These are phyloP conservation scores for Debaryomyces psychrophilus DNA, from an alignment of 1,139 yeast genomes.

Conservation along the genomic window DNA sequence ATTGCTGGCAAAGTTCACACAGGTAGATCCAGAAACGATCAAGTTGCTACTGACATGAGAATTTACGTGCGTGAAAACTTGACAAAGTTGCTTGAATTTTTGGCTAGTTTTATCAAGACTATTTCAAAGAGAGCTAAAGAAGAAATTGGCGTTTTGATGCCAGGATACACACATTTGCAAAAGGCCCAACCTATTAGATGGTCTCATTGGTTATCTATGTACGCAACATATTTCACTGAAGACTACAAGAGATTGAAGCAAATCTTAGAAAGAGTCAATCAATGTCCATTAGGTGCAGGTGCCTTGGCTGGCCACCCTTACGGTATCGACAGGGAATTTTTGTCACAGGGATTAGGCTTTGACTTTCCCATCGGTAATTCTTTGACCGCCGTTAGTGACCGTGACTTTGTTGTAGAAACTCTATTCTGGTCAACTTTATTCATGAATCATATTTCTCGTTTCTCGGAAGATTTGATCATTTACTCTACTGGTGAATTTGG, in stretches of 20 bases:
- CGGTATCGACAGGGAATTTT: conserved; percentile 90
- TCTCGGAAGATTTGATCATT: conserved; percentile 91
- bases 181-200: conserved; percentile 99
- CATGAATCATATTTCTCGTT: conserved; percentile 92
- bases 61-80: conserved; percentile 84
- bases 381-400: conserved; percentile 90
- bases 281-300: conserved; percentile 93
- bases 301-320: conserved; percentile 99
- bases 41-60: conserved; percentile 98
- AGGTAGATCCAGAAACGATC: conserved; percentile 97
- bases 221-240: conserved; percentile 91
- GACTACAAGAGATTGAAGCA: conserved; percentile 85
- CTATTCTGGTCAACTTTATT: conserved; percentile 95
- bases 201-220: conserved; percentile 95
- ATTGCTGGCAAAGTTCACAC: conserved; percentile 98
- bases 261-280: conserved; percentile 79
- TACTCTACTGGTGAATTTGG: conserved; percentile 98
- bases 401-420: conserved; percentile 97
- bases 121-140: conserved; percentile 74
- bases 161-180: conserved; percentile 98
- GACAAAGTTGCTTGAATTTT: conserved; percentile 56
- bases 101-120: conserved; percentile 65
- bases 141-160: conserved; percentile 93
- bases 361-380: conserved; percentile 91
- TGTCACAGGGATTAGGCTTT: conserved; percentile 80